Evolutionary conservation across 2,329 filamentous ascomycete species (phyloP), one percentile per base, ranked within the genome.

Genomic region (Aureobasidium sp.): DNA sequence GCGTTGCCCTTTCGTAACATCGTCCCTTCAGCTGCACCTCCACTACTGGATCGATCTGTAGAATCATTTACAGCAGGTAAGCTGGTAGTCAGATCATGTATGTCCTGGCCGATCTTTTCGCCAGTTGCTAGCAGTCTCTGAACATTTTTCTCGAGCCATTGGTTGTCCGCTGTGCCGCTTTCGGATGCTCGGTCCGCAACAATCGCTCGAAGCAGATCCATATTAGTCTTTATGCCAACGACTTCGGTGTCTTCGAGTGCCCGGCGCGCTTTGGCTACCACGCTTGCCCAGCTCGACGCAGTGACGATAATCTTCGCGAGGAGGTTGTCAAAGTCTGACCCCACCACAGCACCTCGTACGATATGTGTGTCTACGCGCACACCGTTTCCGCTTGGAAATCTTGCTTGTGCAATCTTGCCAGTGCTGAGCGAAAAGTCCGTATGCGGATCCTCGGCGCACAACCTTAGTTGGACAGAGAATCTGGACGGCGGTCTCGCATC

Each of bases 231-330:
- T 5, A 87, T 75, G 1, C 84, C 85, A 0, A 68, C 70, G n/a
- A 87, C 77, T 2, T 69, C 72, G 0, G 82, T 82, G 64, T 87
- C 84, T 17, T 78, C 73, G 0, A 87, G 71, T 0, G 83, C 83
- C 37, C 82, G 73, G 56, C 75, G 75, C 0, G 83, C 81, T 69
- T 86, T 87, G 2, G 70, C 68, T 1, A 86, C 76, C 0, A 75
- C 76, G 14, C 76, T 77, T n/a, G 75, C 67, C 82, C 83, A 86
- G 8, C 73, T 79, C 0, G 76, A 70, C 0, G 80, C 81, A 0
- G 81, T 84, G 53, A 86, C 72, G 39, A 86, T 82, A 62, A 86
- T 74, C 64, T 87, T 86, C 5, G 82, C 82, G 4, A 86, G 70
- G 1, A 86, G 74, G 59, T 80, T 83, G 69, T 87, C 83, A 65